These are phyloP conservation scores for Hypocreales sp. DNA, from an alignment of 2,329 filamentous ascomycete genomes.

Conservation along the genomic window DNA sequence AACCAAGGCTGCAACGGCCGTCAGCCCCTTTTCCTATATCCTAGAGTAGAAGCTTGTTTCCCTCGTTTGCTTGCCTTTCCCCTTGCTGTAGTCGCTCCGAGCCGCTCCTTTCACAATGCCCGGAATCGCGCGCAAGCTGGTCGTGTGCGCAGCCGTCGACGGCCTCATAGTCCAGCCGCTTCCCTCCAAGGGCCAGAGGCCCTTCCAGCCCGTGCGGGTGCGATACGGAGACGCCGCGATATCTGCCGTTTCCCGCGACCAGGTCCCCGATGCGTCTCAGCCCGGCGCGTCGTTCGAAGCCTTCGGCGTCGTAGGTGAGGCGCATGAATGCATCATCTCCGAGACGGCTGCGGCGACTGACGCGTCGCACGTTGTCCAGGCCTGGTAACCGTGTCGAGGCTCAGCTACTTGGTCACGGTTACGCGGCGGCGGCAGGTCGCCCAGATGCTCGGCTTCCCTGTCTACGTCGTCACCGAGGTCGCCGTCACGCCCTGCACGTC, in stretches of 20 bases:
- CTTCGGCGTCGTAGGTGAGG: constrained; percentile 41
- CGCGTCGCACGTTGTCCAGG: constrained; percentile 32
- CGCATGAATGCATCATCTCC: no score
- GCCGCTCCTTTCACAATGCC: constrained; percentile 41
- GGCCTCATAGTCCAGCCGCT: constrained; percentile 69
- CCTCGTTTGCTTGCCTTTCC: neutral
- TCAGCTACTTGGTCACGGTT: constrained; percentile 76
- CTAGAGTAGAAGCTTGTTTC: no score
- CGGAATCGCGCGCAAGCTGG: constrained; percentile 59
- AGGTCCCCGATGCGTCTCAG: constrained; percentile 25
- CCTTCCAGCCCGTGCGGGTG: constrained; percentile 46
- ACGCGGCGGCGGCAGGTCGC: constrained; percentile 79
- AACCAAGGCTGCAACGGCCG: neutral
- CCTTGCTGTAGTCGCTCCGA: neutral
- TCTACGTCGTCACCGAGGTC: constrained; percentile 82
- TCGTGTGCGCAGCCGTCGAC: constrained; percentile 69
- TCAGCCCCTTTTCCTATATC: neutral
- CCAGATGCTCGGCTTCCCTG: constrained; percentile 62
- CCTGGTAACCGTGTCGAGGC: constrained; percentile 65
- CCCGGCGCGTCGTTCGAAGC: constrained; percentile 39
- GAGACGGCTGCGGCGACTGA: neutral
- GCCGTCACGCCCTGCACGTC: constrained; percentile 79
- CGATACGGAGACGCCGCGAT: constrained; percentile 48
- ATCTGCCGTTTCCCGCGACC: constrained; percentile 26
- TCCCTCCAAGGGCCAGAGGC: constrained; percentile 40